A percentile compares a stretch with the other conserved stretches of the same genome.
Evolutionary conservation across 495 filamentous ascomycete species (phyloP).

Genomic region (Tricharina praecox): DNA sequence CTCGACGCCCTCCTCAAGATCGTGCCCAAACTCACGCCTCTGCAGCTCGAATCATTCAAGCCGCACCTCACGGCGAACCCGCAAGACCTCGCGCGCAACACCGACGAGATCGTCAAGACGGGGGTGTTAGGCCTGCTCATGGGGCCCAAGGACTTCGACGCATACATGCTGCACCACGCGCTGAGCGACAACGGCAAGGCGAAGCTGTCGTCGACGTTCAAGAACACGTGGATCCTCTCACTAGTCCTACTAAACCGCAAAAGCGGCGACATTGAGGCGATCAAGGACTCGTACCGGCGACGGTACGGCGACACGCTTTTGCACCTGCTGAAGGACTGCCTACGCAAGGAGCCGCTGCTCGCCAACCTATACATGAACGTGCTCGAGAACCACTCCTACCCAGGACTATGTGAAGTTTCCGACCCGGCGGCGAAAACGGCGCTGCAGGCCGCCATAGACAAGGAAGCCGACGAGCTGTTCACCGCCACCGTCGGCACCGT

Average conservation of each 20-base stretch:
- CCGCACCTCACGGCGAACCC: not conserved
- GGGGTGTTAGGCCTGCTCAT: not conserved
- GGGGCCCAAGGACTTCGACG: slow-evolving; percentile 15
- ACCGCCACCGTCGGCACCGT: slow-evolving; percentile 53
- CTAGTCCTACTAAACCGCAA: slow-evolving; percentile 14
- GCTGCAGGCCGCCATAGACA: slow-evolving; percentile 50
- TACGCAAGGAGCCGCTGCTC: slow-evolving; percentile 3
- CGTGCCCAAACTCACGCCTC: slow-evolving; percentile 10
- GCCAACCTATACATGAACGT: slow-evolving; percentile 13
- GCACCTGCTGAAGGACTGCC: not conserved
- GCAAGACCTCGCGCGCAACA: not conserved
- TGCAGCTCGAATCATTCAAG: slow-evolving; percentile 12
- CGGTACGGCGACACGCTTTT: slow-evolving; percentile 9
- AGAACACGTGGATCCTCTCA: slow-evolving; percentile 1
- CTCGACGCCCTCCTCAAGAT: slow-evolving; percentile 11
- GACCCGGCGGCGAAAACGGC: slow-evolving; percentile 47
- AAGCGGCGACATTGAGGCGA: slow-evolving; percentile 16
- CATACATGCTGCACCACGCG: slow-evolving; percentile 12
- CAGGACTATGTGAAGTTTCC: slow-evolving; percentile 33
- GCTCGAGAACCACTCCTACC: slow-evolving; percentile 12
- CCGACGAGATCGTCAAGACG: not conserved
- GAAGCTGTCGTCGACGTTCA: not conserved
- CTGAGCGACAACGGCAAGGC: not conserved
- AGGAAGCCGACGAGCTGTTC: slow-evolving; percentile 38
- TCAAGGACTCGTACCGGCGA: slow-evolving; percentile 7